Conservation (phyloP, 2,329 filamentous ascomycete genomes). For the Xylariales sp. region DNA sequence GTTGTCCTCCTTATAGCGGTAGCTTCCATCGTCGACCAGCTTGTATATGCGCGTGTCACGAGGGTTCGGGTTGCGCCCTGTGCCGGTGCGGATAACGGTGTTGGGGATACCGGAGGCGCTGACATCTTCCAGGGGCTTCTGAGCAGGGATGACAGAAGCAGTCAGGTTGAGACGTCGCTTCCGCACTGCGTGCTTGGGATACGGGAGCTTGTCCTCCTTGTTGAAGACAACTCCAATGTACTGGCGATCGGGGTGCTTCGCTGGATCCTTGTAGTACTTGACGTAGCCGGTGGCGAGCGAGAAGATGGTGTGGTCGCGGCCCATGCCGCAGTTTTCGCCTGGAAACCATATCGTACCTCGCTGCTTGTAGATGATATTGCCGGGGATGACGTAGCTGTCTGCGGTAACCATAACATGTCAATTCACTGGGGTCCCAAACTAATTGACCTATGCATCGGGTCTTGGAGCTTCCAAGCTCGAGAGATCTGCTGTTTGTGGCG, state of each 20-base stretch:
- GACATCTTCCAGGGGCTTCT: constrained; percentile 29
- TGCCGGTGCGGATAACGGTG: constrained; percentile 33
- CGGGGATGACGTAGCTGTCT: constrained; percentile 91
- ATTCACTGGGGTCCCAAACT: too few species aligned
- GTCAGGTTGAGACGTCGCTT: constrained; percentile 74
- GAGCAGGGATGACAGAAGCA: constrained; percentile 39
- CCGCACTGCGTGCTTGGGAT: constrained; percentile 68
- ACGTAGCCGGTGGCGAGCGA: constrained; percentile 84
- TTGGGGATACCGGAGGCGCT: constrained; percentile 48
- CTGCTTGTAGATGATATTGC: constrained; percentile 98
- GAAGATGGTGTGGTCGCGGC: constrained; percentile 94
- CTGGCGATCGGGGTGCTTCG: constrained; percentile 76
- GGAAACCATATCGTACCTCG: constrained; percentile 92
- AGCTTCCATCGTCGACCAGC: constrained; percentile 40
- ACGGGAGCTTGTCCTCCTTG: constrained; percentile 74
- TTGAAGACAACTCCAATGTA: constrained; percentile 94
- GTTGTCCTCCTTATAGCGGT: constrained; percentile 58
- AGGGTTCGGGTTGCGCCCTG: constrained; percentile 22
- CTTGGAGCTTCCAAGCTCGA: too few species aligned
- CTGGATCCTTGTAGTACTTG: constrained; percentile 90
- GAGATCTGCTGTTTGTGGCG: too few species aligned
- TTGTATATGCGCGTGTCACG: constrained; percentile 42
- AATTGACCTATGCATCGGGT: too few species aligned
- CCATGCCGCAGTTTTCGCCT: constrained; percentile 92
- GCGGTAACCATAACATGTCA: constrained; percentile 8